Evolutionary conservation across 164 flowering plant genomes (phyloP).

Genomic region (Cinnamomum micranthum): DNA sequence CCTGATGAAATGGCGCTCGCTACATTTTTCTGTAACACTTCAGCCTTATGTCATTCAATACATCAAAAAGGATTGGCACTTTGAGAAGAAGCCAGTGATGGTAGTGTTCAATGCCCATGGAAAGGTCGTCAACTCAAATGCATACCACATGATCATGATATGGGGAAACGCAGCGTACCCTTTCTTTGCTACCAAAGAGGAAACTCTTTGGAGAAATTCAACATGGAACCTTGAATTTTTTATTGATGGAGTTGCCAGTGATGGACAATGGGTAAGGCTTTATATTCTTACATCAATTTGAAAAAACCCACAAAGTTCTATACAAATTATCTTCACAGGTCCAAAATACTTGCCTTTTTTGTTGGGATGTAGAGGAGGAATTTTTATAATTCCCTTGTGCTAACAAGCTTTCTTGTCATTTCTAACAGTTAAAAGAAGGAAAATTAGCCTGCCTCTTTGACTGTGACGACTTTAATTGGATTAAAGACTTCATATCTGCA

Average conservation of each 20-base stretch:
- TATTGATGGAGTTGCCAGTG: conserved; percentile 25
- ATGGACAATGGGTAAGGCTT: conserved; percentile 24
- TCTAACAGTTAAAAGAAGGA: conserved; percentile 19
- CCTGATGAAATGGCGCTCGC: conserved; percentile 63
- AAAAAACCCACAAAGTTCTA: neutral
- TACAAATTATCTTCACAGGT: neutral
- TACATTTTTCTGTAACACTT: conserved; percentile 36
- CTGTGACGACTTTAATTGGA: conserved; percentile 39
- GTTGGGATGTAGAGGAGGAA: no score
- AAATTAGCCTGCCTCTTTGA: conserved; percentile 35
- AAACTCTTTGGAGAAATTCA: conserved; percentile 25
- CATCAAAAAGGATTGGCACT: conserved; percentile 20
- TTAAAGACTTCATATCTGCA: conserved; percentile 23
- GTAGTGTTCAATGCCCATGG: conserved; percentile 35
- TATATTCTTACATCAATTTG: neutral
- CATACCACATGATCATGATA: conserved; percentile 35
- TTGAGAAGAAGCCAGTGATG: conserved; percentile 26
- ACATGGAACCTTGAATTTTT: conserved; percentile 31
- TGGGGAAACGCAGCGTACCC: conserved; percentile 38
- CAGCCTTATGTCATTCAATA: conserved; percentile 30
- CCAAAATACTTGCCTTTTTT: neutral
- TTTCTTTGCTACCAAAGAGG: conserved; percentile 23
- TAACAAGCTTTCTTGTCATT: no score
- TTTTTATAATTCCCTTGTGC: no score
- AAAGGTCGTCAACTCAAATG: conserved; percentile 15